Evolutionary conservation across 2,329 filamentous ascomycete species (phyloP).

Genomic region (Ophiostoma piceae): DNA sequence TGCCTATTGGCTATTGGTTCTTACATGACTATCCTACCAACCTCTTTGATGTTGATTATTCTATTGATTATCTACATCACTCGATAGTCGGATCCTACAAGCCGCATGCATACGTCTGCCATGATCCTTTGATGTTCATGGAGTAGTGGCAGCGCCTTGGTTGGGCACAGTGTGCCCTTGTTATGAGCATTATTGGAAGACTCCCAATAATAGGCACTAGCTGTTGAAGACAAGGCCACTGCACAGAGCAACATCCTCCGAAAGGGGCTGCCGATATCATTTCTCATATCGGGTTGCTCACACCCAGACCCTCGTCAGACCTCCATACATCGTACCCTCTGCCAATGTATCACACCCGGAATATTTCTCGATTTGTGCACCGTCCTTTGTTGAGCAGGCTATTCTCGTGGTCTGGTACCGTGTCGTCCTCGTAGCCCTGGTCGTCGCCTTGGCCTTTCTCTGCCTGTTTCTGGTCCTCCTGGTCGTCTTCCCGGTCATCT

Average conservation of each 20-base stretch:
- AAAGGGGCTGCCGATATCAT: neutral
- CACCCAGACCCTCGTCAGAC: neutral
- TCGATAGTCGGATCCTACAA: neutral
- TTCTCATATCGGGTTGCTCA: neutral
- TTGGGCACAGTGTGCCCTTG: neutral
- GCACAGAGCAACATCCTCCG: no score
- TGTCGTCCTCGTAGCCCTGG: neutral
- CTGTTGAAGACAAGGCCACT: neutral
- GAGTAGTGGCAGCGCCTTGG: neutral
- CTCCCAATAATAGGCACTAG: neutral
- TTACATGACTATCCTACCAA: no score
- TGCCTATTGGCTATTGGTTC: neutral
- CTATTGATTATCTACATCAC: neutral
- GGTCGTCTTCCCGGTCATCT: neutral
- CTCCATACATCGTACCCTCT: neutral
- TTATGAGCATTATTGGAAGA: neutral
- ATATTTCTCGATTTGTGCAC: conserved; percentile 3
- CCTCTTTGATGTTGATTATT: neutral
- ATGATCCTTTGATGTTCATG: neutral
- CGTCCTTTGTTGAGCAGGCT: neutral
- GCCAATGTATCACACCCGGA: neutral
- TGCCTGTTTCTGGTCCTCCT: neutral
- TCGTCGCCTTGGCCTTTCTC: neutral
- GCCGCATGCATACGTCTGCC: no score
- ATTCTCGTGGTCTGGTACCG: neutral